phyloP scores from a whole-genome alignment of 345 rosid species.

The Litchi chinensis region DNA sequence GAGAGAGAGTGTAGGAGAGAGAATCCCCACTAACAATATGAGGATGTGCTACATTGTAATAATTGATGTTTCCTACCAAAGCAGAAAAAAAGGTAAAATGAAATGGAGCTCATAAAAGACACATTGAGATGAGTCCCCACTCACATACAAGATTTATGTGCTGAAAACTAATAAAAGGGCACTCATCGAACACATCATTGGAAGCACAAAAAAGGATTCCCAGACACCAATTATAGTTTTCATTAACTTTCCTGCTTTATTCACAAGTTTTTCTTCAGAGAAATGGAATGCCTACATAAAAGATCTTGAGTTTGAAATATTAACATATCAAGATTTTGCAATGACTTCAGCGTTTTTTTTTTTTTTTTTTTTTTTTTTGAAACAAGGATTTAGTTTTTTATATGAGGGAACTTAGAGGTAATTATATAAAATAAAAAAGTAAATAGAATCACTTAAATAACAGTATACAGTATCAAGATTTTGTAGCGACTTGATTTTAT shows the following conservation, averaged over 20 bases:
- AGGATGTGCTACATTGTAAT: conserved; percentile 8
- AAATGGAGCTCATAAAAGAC: conserved; percentile 24
- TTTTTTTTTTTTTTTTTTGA: too few species aligned
- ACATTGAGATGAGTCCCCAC: conserved; percentile 10
- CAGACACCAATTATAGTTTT: conserved; percentile 17
- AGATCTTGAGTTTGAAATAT: too few species aligned
- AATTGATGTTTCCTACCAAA: conserved; percentile 53
- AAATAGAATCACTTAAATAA: too few species aligned
- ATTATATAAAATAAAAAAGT: too few species aligned
- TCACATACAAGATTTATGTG: conserved; percentile 21
- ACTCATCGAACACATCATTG: conserved; percentile 35
- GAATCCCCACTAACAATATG: conserved; percentile 15
- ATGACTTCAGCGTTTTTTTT: too few species aligned
- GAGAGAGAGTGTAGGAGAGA: conserved; percentile 15
- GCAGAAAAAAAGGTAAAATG: conserved; percentile 25
- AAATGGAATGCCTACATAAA: neutral
- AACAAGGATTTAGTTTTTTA: too few species aligned
- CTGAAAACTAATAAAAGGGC: conserved; percentile 17
- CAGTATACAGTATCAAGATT: too few species aligned
- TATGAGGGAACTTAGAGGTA: too few species aligned
- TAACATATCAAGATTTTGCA: too few species aligned
- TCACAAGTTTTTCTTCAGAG: neutral
- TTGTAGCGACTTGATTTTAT: too few species aligned
- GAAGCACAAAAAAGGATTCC: conserved; percentile 23
- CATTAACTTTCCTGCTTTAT: conserved; percentile 1